Conservation (phyloP, 768 basidiomycete species). For the Mycena crocata region DNA sequence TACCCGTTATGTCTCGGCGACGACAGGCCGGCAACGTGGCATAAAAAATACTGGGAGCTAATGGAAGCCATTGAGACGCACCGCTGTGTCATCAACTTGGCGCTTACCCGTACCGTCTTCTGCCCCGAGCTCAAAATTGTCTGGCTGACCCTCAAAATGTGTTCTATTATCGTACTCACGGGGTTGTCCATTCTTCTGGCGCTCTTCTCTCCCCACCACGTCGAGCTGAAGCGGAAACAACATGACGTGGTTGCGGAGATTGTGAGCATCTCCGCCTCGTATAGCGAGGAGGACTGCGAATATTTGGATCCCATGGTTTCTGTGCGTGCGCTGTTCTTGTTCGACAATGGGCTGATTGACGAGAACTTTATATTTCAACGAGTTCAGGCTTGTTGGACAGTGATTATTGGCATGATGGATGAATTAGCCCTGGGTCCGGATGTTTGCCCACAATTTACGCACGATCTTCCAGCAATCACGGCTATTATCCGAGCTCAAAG, state of each 20-base stretch:
- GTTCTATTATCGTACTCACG: conserved; percentile 9
- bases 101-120: conserved; percentile 20
- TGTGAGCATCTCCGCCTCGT: conserved; percentile 10
- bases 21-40: conserved; percentile 3
- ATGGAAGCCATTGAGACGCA: conserved; percentile 27
- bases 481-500: too few species aligned
- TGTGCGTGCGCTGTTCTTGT: background rate
- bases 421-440: too few species aligned
- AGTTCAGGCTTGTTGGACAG: conserved; percentile 12
- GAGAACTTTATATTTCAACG: background rate
- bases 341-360: too few species aligned
- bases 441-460: too few species aligned
- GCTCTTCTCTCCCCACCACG: conserved; percentile 34
- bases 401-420: conserved; percentile 8
- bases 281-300: conserved; percentile 14
- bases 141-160: conserved; percentile 14
- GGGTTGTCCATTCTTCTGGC: conserved; percentile 40
- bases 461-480: too few species aligned
- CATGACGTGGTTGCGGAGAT: conserved; percentile 9
- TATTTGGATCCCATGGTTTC: conserved; percentile 12
- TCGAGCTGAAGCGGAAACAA: conserved; percentile 13
- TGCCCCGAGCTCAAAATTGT: conserved; percentile 3
- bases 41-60: conserved; percentile 16
- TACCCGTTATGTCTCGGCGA: background rate
- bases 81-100: conserved; percentile 15